Conservation (phyloP, 768 basidiomycete species). For the Exidia glandulosa region DNA sequence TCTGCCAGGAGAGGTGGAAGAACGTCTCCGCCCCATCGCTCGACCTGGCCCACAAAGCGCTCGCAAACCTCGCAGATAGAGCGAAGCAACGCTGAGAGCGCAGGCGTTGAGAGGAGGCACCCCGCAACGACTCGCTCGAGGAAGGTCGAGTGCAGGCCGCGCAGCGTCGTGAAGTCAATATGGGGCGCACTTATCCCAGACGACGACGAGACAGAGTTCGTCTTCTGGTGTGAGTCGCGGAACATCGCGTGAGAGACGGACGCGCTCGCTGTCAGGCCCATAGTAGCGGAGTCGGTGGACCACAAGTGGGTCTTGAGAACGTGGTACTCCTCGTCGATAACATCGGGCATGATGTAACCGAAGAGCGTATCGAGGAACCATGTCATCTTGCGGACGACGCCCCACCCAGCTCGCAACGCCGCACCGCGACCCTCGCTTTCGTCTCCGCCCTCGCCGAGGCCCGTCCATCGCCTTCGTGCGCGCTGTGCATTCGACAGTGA, state of each 20-base stretch:
- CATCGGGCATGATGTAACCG: slow-evolving; percentile 83
- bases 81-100: slow-evolving; percentile 50
- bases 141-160: slow-evolving; percentile 71
- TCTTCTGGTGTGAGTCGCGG: background rate
- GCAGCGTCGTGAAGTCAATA: slow-evolving; percentile 80
- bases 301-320: slow-evolving; percentile 51
- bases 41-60: slow-evolving; percentile 76
- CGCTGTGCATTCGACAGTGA: slow-evolving; percentile 79
- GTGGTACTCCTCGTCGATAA: slow-evolving; percentile 74
- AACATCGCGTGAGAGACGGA: background rate
- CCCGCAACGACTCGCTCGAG: slow-evolving; percentile 71
- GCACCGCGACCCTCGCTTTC: slow-evolving; percentile 53
- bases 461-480: slow-evolving; percentile 75
- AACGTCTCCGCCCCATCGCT: slow-evolving; percentile 88
- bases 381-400: slow-evolving; percentile 75
- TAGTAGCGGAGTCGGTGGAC: background rate
- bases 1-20: slow-evolving; percentile 75
- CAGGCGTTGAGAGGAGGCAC: slow-evolving; percentile 59
- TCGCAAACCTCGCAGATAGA: slow-evolving; percentile 76
- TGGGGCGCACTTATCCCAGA: slow-evolving; percentile 26
- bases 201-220: slow-evolving; percentile 12
- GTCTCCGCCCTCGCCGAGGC: slow-evolving; percentile 76
- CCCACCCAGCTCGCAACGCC: slow-evolving; percentile 75
- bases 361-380: slow-evolving; percentile 83
- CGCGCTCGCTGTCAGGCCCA: background rate